Evolutionary conservation across 2,329 filamentous ascomycete genomes (phyloP).

Genomic region (Davidsoniella virescens): DNA sequence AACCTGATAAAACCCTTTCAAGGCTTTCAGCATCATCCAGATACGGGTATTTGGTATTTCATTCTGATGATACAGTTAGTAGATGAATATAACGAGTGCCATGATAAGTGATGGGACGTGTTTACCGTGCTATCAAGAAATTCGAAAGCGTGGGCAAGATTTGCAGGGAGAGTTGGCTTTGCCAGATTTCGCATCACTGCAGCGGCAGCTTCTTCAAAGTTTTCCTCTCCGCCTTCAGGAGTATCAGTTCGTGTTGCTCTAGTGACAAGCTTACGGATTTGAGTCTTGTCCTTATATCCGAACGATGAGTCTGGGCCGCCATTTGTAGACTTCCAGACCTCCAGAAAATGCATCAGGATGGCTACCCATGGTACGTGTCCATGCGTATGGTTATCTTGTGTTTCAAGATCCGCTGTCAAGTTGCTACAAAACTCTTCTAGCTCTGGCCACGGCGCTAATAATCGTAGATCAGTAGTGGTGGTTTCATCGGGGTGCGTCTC

Average conservation of each 20-base stretch:
- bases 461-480: constrained; percentile 66
- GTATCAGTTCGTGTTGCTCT: constrained; percentile 53
- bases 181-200: constrained; percentile 81
- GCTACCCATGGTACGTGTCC: constrained; percentile 82
- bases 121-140: neutral
- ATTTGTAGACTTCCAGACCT: constrained; percentile 55
- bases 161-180: constrained; percentile 46
- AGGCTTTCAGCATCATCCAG: constrained; percentile 74
- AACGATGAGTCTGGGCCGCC: constrained; percentile 47
- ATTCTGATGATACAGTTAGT: neutral
- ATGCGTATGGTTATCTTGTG: constrained; percentile 62
- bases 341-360: constrained; percentile 66
- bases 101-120: neutral
- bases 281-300: constrained; percentile 66
- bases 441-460: constrained; percentile 76
- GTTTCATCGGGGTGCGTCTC: constrained; percentile 89
- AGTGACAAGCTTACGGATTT: constrained; percentile 58
- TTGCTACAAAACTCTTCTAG: constrained; percentile 49
- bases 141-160: constrained; percentile 59
- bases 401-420: constrained; percentile 53
- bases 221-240: constrained; percentile 81
- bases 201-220: constrained; percentile 80
- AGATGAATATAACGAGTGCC: neutral
- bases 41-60: constrained; percentile 29
- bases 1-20: constrained; percentile 58